Evolutionary conservation across 345 rosid species (phyloP).

Genomic region (Eutrema yunnanense): DNA sequence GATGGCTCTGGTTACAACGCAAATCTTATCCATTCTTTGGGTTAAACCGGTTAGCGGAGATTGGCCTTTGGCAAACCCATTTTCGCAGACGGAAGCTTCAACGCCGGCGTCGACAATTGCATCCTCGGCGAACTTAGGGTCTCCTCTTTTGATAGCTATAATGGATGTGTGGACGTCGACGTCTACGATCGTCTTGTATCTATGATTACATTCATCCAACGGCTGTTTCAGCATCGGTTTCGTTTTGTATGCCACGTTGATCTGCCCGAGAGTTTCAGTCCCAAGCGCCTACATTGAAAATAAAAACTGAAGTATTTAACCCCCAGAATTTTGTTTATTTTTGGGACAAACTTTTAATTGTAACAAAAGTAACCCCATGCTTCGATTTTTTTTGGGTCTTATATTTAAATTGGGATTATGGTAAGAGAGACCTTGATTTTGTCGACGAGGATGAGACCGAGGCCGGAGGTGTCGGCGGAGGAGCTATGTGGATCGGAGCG

Average conservation of each 20-base stretch:
- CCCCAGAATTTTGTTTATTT: too few species aligned
- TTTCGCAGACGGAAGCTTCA: constrained; percentile 30
- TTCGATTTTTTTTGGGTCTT: neutral
- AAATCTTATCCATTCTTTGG: constrained; percentile 18
- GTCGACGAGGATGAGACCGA: constrained; percentile 28
- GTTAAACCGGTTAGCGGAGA: constrained; percentile 30
- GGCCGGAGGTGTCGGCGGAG: constrained; percentile 24
- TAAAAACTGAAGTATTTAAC: too few species aligned
- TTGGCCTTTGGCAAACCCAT: constrained; percentile 8
- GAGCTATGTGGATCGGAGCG: constrained; percentile 33
- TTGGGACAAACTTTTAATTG: neutral
- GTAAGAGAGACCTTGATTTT: constrained; percentile 10
- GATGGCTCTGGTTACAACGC: constrained; percentile 33
- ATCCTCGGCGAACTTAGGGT: constrained; percentile 30
- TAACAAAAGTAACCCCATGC: neutral
- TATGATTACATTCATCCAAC: constrained; percentile 27
- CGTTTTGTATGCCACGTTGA: constrained; percentile 12
- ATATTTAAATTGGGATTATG: neutral
- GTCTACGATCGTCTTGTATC: constrained; percentile 35
- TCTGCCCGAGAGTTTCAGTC: constrained; percentile 5
- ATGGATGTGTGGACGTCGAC: constrained; percentile 24
- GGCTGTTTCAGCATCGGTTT: constrained; percentile 24
- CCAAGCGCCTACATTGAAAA: neutral
- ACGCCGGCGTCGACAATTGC: constrained; percentile 19
- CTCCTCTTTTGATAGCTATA: constrained; percentile 32